Evolutionary conservation across 148 eudicot genomes (phyloP), one percentile per base, ranked within the genome.

Genomic region (Heliamphora exappendiculata): DNA sequence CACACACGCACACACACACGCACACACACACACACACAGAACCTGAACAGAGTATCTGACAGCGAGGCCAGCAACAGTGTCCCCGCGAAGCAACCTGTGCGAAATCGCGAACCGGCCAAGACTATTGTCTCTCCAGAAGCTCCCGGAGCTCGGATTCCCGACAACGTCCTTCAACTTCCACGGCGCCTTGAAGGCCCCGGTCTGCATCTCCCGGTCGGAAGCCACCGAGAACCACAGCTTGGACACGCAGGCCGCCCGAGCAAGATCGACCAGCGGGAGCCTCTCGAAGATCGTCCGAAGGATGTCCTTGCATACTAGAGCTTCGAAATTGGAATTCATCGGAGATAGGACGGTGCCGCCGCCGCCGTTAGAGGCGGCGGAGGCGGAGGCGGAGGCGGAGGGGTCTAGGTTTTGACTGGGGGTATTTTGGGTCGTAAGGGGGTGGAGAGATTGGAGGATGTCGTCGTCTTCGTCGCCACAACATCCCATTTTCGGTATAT

Each of bases 31-130:
- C n/a, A 33, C 53, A 6, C 29, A 41, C 36, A 14, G 14, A 51
- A 94, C 99, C 94, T 95, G 99, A 82, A 93, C 94, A 57, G 91
- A 84, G 82, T 95, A 95, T 78, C 89, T 95, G 42, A 95, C 94
- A 22, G 99, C 98, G 51, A 95, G 97, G 75, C 97, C 83, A 74
- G 94, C 87, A 17, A 95, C 81, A 10, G 93, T 75, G 74, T 95
- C 99, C 13, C 86, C 90, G 3, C 82, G 80, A 6, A 55, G 59
- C 75, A 95, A 58, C 9, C 85, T 86, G 82, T 95, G 99, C 42
- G 99, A 95, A 57, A 95, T 82, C 17, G 98, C 97, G 81, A 95
- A 95, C 49, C 88, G 85, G 10, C 76, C 76, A 42, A 95, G 77
- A 4, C 85, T 64, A 73, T 79, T 87, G 63, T 88, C 97, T 55